Percentiles rank a stretch among this genome's conserved stretches.
Evolutionary conservation across 1,139 yeast species (phyloP).

Genomic region (Protomyces inouyei): DNA sequence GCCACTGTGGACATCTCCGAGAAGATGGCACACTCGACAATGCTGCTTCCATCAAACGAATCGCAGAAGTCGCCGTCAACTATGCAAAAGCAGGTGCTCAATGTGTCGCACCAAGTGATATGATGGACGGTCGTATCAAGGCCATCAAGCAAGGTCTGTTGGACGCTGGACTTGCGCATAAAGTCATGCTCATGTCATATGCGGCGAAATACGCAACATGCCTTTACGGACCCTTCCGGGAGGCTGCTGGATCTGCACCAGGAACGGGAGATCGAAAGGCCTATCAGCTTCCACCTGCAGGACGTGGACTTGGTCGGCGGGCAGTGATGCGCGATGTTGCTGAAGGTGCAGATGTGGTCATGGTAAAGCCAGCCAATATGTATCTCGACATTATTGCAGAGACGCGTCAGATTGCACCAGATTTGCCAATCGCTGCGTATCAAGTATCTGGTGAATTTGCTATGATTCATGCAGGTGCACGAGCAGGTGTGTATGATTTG

Average conservation of each 20-base stretch:
- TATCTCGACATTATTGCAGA: conserved; percentile 86
- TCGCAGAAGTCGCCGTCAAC: conserved; percentile 92
- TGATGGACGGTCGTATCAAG: conserved; percentile 91
- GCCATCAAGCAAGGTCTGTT: conserved; percentile 84
- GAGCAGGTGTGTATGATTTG: conserved; percentile 85
- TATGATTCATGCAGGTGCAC: conserved; percentile 98
- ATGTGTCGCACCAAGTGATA: conserved; percentile 94
- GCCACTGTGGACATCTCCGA: conserved; percentile 88
- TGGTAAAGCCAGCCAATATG: conserved; percentile 95
- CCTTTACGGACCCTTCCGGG: conserved; percentile 95
- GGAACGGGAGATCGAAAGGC: conserved; percentile 85
- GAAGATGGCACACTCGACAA: conserved; percentile 83
- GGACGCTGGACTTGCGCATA: conserved; percentile 78
- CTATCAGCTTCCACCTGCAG: conserved; percentile 91
- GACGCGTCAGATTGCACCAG: conserved; percentile 73
- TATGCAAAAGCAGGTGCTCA: conserved; percentile 72
- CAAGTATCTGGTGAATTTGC: conserved; percentile 98
- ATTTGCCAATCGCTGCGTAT: conserved; percentile 88
- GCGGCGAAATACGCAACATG: conserved; percentile 90
- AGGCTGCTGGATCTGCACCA: conserved; percentile 92
- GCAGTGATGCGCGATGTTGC: conserved; percentile 77
- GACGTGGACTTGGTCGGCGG: conserved; percentile 88
- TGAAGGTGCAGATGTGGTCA: conserved; percentile 95
- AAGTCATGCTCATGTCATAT: conserved; percentile 84
- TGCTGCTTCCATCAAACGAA: conserved; percentile 67